Conservation (phyloP, 257 asterid species). For the Ligustrum vulgare region DNA sequence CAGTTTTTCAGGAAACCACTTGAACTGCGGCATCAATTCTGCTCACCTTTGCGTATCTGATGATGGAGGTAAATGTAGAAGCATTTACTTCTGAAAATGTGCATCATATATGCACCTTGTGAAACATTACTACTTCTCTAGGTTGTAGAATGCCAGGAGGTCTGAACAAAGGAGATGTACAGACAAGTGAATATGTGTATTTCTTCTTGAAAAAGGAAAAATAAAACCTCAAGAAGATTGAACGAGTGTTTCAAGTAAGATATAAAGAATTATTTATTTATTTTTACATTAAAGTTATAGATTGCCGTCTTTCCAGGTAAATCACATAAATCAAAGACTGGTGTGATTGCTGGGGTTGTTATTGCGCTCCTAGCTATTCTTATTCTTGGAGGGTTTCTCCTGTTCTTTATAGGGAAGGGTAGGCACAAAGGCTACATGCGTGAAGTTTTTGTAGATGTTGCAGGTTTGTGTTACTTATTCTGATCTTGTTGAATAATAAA, state of each 20-base stretch:
- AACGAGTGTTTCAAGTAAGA: neutral
- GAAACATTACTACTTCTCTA: neutral
- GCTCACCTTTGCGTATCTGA: constrained; percentile 53
- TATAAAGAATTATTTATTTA: neutral
- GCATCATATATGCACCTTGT: constrained; percentile 10
- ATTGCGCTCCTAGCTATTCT: constrained; percentile 59
- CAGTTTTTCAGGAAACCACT: constrained; percentile 86
- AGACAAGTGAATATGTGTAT: neutral
- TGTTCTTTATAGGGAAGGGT: constrained; percentile 60
- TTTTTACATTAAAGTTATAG: neutral
- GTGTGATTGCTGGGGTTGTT: constrained; percentile 54
- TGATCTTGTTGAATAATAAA: neutral
- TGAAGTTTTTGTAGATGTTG: constrained; percentile 83
- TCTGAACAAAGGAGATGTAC: neutral
- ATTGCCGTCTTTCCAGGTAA: constrained; percentile 45
- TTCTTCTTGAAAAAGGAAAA: neutral
- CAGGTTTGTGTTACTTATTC: constrained; percentile 52
- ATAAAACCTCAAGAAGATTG: neutral
- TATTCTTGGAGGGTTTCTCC: constrained; percentile 55
- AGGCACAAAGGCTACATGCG: constrained; percentile 53
- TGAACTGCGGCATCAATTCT: constrained; percentile 65
- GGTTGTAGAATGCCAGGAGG: neutral
- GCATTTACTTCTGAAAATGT: neutral
- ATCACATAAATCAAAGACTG: constrained; percentile 63
- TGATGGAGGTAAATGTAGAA: constrained; percentile 52